Conservation (phyloP, 1,284 basidiomycete genomes). For the Peniophora sp. region DNA sequence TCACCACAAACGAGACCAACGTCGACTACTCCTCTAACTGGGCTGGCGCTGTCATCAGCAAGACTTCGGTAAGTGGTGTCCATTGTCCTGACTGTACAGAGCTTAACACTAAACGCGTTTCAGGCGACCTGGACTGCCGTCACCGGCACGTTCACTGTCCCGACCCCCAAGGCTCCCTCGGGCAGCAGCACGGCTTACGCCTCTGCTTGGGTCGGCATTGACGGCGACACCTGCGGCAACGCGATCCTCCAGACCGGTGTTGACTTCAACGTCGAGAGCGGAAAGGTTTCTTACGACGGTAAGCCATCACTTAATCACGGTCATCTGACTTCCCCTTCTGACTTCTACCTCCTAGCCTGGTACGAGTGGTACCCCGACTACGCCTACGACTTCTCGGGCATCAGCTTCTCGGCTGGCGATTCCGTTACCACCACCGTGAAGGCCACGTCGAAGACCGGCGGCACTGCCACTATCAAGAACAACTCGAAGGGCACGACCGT, state of each 20-base stretch:
- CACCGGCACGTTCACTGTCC: conserved; percentile 23
- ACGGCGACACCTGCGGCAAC: conserved; percentile 16
- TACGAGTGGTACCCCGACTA: conserved; percentile 31
- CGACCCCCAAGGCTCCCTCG: conserved; percentile 17
- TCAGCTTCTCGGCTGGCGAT: conserved; percentile 22
- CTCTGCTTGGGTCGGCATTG: conserved; percentile 21
- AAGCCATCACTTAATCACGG: background rate
- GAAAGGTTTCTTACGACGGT: conserved; percentile 9
- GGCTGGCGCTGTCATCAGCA: background rate
- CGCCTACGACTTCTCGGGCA: conserved; percentile 25
- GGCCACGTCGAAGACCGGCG: conserved; percentile 18
- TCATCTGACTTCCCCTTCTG: background rate
- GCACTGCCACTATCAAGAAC: conserved; percentile 23
- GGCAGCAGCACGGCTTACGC: conserved; percentile 17
- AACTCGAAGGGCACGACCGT: conserved; percentile 20
- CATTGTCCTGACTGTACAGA: background rate
- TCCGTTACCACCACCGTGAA: conserved; percentile 21
- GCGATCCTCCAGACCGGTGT: conserved; percentile 19
- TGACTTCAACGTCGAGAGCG: conserved; percentile 19
- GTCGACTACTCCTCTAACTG: background rate
- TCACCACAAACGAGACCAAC: background rate
- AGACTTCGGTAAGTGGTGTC: background rate
- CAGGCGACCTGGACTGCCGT: conserved; percentile 20
- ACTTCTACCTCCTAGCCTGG: conserved; percentile 19
- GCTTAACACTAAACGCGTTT: background rate